These are phyloP conservation scores for Cladophialophora chaetospira DNA, from an alignment of 2,329 filamentous ascomycete genomes.

Conservation along the genomic window DNA sequence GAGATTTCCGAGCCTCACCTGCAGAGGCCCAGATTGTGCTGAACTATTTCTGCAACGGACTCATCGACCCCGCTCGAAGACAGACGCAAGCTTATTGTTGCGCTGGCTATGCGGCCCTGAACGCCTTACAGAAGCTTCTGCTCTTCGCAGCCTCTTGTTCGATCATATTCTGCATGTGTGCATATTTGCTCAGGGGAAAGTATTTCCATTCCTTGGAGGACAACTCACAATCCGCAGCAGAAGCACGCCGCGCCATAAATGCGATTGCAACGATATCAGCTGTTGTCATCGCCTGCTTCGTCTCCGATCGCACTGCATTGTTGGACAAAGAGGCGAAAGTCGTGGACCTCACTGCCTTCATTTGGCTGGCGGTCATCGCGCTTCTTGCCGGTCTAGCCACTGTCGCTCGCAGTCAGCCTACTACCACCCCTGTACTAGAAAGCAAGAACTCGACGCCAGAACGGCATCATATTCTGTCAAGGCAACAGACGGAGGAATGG, in stretches of 20 bases:
- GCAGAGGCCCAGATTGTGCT: conserved; percentile 57
- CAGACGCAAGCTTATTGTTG: conserved; percentile 58
- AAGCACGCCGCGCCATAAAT: not conserved
- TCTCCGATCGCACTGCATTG: conserved; percentile 57
- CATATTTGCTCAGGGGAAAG: not conserved
- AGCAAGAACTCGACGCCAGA: not conserved
- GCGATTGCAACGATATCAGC: conserved; percentile 21
- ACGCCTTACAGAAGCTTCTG: conserved; percentile 30
- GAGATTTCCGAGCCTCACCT: conserved; percentile 54
- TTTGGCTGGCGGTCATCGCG: conserved; percentile 31
- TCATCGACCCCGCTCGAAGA: conserved; percentile 43
- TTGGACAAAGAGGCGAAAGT: conserved; percentile 57
- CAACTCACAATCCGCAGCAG: not conserved
- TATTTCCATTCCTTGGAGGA: not conserved
- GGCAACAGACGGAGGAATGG: conserved; percentile 64
- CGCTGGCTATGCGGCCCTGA: conserved; percentile 42
- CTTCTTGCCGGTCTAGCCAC: conserved; percentile 29
- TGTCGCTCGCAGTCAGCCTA: not conserved
- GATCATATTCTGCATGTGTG: conserved; percentile 4
- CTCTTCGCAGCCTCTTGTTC: conserved; percentile 29
- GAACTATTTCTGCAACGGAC: conserved; percentile 58
- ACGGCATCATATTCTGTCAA: conserved; percentile 47
- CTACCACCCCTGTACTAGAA: not conserved
- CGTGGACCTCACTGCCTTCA: conserved; percentile 28
- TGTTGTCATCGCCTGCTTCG: conserved; percentile 51